A percentile compares a stretch with the other conserved stretches of the same genome.
phyloP scores from a whole-genome alignment of 1,139 yeast species.

The Pichia sp. region DNA sequence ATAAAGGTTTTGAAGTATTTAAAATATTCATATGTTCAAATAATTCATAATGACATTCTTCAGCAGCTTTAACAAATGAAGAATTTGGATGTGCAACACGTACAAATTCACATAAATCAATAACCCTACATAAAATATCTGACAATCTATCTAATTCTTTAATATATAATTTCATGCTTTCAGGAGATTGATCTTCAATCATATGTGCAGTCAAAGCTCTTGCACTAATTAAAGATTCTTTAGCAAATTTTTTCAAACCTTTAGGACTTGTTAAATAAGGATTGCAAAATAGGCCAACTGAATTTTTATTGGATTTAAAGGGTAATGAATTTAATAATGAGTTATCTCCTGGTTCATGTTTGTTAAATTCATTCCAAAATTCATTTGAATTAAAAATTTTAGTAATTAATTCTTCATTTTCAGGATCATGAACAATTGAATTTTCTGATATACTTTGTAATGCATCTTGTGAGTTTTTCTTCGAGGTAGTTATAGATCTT shows the following conservation, averaged over 20 bases:
- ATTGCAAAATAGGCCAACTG: conserved; percentile 70
- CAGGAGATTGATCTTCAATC: conserved; percentile 39
- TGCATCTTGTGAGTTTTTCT: too few relatives aligned
- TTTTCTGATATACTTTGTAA: too few relatives aligned
- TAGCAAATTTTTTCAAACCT: conserved; percentile 66
- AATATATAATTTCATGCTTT: conserved; percentile 51
- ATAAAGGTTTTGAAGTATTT: conserved; percentile 77
- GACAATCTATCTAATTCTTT: conserved; percentile 74
- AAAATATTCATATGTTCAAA: conserved; percentile 91
- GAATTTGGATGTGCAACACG: conserved; percentile 81
- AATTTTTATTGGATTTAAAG: conserved; percentile 5
- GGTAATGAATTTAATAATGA: not conserved
- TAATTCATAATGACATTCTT: conserved; percentile 79
- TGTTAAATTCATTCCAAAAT: conserved; percentile 32
- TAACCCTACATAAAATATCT: conserved; percentile 84
- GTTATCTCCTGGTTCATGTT: not conserved
- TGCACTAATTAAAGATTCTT: conserved; percentile 57
- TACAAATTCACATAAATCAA: conserved; percentile 89
- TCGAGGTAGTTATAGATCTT: too few relatives aligned
- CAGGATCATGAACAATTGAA: too few relatives aligned
- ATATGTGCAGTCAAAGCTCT: conserved; percentile 53
- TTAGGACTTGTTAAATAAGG: conserved; percentile 60
- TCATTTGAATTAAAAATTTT: conserved; percentile 43
- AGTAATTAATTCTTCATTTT: conserved; percentile 25
- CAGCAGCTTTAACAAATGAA: conserved; percentile 73